These are phyloP conservation scores for Heliamphora exappendiculata DNA, from an alignment of 148 eudicot genomes.

Conservation along the genomic window DNA sequence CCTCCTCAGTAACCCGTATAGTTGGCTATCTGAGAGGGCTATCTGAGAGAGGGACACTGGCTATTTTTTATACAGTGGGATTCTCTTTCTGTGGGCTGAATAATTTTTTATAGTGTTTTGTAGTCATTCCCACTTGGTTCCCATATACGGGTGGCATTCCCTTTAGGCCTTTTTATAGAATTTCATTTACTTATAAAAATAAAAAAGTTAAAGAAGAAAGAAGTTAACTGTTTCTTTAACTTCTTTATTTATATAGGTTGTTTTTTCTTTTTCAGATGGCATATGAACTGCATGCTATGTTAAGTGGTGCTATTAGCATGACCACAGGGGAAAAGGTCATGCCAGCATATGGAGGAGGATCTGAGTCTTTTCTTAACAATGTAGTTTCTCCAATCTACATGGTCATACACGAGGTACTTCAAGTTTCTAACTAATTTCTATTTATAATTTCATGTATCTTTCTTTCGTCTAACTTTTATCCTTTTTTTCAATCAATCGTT, in stretches of 20 bases:
- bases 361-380: slow-evolving; percentile 62
- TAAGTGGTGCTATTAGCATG: slow-evolving; percentile 73
- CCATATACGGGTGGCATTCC: too few species aligned
- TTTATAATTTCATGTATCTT: not conserved
- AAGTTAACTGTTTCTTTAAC: not conserved
- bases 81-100: too few species aligned
- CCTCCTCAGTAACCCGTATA: too few species aligned
- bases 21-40: too few species aligned
- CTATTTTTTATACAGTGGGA: too few species aligned
- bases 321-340: slow-evolving; percentile 70
- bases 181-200: too few species aligned
- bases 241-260: not conserved
- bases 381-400: slow-evolving; percentile 63
- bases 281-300: slow-evolving; percentile 79
- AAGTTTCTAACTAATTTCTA: slow-evolving; percentile 1
- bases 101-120: too few species aligned
- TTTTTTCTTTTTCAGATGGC: slow-evolving; percentile 68
- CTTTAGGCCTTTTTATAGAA: too few species aligned
- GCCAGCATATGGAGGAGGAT: slow-evolving; percentile 82
- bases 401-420: slow-evolving; percentile 60
- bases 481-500: slow-evolving; percentile 20
- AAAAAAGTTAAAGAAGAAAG: too few species aligned
- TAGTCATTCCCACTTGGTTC: too few species aligned
- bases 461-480: slow-evolving; percentile 18
- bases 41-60: too few species aligned